A percentile compares a stretch with the other conserved stretches of the same genome.
Conservation (phyloP, 2,329 filamentous ascomycete species). For the Monilinia vaccinii-corymbosi region DNA sequence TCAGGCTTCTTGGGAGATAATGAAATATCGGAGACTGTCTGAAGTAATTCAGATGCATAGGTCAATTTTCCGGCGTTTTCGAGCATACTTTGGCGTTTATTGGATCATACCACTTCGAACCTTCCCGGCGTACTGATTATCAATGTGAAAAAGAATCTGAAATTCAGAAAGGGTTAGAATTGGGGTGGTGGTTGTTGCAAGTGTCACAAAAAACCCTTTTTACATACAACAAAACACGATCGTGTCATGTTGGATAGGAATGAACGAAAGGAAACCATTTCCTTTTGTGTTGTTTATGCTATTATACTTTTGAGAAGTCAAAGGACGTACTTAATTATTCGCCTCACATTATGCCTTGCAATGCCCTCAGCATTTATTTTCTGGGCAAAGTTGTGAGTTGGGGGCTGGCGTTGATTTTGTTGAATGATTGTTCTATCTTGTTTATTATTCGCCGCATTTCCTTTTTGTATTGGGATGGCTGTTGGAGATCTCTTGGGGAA, state of each 20-base stretch:
- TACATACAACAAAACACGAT: slow-evolving; percentile 1
- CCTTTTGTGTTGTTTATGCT: background rate
- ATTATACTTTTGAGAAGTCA: slow-evolving; percentile 5
- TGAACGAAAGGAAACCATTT: background rate
- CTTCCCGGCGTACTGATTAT: slow-evolving; percentile 21
- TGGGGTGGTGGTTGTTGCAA: slow-evolving; percentile 4
- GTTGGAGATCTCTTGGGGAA: background rate
- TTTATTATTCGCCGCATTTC: background rate
- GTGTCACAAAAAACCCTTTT: slow-evolving; percentile 2
- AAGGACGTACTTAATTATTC: slow-evolving; percentile 4
- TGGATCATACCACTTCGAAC: slow-evolving; percentile 27
- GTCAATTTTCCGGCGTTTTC: slow-evolving; percentile 27
- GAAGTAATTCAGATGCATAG: slow-evolving; percentile 13
- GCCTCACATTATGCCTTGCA: background rate
- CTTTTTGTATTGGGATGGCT: background rate
- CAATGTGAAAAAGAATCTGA: slow-evolving; percentile 23
- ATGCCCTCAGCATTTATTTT: background rate
- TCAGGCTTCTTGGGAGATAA: slow-evolving; percentile 45
- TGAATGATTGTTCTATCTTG: background rate
- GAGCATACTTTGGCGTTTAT: slow-evolving; percentile 29
- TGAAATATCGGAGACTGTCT: slow-evolving; percentile 49
- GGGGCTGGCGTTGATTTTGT: background rate
- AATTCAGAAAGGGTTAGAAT: slow-evolving; percentile 9
- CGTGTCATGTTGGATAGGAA: slow-evolving; percentile 1
- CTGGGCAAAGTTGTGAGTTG: background rate